Base-by-base conservation (phyloP, 352 stramenopile genomes). In the Peronosclerospora sorghi region DNA sequence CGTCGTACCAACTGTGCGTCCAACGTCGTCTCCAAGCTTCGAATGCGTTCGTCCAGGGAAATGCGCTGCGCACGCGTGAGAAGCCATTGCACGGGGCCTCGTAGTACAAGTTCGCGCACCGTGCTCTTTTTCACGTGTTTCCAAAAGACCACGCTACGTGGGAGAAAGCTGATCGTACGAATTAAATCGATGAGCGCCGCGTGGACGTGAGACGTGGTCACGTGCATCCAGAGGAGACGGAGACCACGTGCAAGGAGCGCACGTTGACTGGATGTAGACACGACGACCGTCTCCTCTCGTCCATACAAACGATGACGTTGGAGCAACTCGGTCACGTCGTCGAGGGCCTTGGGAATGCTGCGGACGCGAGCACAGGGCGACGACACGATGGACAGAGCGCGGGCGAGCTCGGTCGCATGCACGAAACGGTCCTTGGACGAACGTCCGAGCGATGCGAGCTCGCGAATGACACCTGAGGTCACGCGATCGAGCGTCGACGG, bases 131-230 rank as follows among this genome's bases (percentile, higher is more conserved):
- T 62, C 57, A 72, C 35, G 14, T 62, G 50, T 52, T 84, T 89
- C 76, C 76, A 89, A 51, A 77, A 89, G 21, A 48, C 48, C 17
- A 86, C 55, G 1, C 73, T 51, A 10, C 75, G 59, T n/a, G 76
- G 76, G 19, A 89, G 76, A 36, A 76, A 83, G 48, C 85, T 69
- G 26, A 89, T 69, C 10, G 67, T 72, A 23, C 56, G 50, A 37
- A 89, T 62, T 8, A 86, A 40, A 37, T 86, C 62, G 9, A 71
- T 56, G 5, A 86, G 57, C 26, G 76, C 76, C 8, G 71, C 53
- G 21, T 83, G 60, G 26, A 85, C 44, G 41, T 71, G 52, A 42
- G 81, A 81, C 26, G 60, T 71, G 15, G 62, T 73, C 23, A 77
- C 72, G 32, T 83, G 73, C 0, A 61, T 47, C 76, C 76, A 89